Percentiles rank a stretch among this genome's conserved stretches.
These are phyloP conservation scores for Sphaerobolus stellatus DNA, from an alignment of 1,284 basidiomycete genomes.

Conservation along the genomic window DNA sequence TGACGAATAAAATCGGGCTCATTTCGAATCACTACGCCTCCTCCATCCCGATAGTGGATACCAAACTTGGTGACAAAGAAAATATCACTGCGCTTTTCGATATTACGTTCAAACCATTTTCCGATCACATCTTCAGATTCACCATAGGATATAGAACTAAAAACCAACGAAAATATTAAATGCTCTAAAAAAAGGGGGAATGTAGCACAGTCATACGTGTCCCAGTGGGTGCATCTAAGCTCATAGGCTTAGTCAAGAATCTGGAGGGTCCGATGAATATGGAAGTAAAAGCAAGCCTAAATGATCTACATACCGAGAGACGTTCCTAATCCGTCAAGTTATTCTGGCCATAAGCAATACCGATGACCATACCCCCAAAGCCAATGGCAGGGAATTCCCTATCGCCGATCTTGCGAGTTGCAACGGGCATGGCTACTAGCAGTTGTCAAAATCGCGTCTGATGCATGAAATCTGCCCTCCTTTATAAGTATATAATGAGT, in stretches of 20 bases:
- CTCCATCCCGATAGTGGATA: too few species aligned
- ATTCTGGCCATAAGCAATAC: slow-evolving; percentile 12
- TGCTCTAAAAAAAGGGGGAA: background rate
- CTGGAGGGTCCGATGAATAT: too few species aligned
- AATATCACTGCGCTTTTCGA: slow-evolving; percentile 41
- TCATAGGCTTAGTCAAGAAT: slow-evolving; percentile 26
- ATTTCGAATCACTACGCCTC: too few species aligned
- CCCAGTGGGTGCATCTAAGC: slow-evolving; percentile 41
- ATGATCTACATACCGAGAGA: slow-evolving; percentile 45
- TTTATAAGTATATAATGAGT: too few species aligned
- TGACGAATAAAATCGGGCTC: slow-evolving; percentile 30
- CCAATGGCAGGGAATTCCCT: slow-evolving; percentile 34
- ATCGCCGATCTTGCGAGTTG: slow-evolving; percentile 32
- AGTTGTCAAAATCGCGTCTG: too few species aligned
- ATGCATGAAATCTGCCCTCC: too few species aligned
- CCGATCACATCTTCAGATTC: slow-evolving; percentile 46
- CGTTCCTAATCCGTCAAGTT: slow-evolving; percentile 47
- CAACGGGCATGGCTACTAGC: too few species aligned
- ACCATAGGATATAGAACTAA: slow-evolving; percentile 42
- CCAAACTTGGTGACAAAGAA: slow-evolving; percentile 57
- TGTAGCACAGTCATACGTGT: slow-evolving; percentile 1
- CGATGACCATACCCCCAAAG: slow-evolving; percentile 41
- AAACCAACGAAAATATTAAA: background rate
- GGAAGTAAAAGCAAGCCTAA: too few species aligned
- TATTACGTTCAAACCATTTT: slow-evolving; percentile 43